Evolutionary conservation across 208 protist species (phyloP), one percentile per base, ranked within the genome.

Genomic region (Wallacemonas collosoma): DNA sequence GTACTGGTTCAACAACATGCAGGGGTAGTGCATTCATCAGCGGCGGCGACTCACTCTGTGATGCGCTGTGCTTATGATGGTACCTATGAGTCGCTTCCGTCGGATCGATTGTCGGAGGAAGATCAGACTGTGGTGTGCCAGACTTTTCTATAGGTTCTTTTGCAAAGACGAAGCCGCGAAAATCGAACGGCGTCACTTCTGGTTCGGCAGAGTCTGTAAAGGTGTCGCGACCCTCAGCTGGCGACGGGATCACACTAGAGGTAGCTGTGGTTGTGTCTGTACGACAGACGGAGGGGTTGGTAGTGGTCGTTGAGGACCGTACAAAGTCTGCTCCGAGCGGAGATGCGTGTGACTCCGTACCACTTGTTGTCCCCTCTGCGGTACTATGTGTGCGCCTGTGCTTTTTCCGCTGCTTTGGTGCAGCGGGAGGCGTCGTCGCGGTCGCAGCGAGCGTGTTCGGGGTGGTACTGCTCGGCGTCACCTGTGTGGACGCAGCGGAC

Each of bases 271-370:
- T 50, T 7, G 43, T 45, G 11, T 3, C 43, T 7, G 60, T 36
- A 6, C 43, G n/a, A 3, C 41, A 45, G 41, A 15, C 39, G 9
- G 60, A 65, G n/a, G 36, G 7, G 6, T 15, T 65, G 12, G 60
- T 51, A 4, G 8, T 65, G 60, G 12, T 41, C 50, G 60, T 65
- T 5, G 38, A 53, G 36, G 60, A 65, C 41, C 60, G 60, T n/a
- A 47, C 36, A 35, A 48, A 50, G 11, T 41, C 6, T 6, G 6
- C 60, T 9, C 50, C 60, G 14, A 65, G 43, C 7, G 60, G 40
- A 4, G 60, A 40, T 12, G 39, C 5, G 15, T 50, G 43, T 1
- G 41, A 65, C 4, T 4, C 40, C 8, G 15, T 9, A 8, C 3
- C 57, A 8, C 36, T 26, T 17, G 26, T n/a, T 5, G 26, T n/a